Percentiles rank a stretch among this genome's conserved stretches.
Evolutionary conservation across 2,329 filamentous ascomycete species (phyloP).

Genomic region (Myriangium duriaei): DNA sequence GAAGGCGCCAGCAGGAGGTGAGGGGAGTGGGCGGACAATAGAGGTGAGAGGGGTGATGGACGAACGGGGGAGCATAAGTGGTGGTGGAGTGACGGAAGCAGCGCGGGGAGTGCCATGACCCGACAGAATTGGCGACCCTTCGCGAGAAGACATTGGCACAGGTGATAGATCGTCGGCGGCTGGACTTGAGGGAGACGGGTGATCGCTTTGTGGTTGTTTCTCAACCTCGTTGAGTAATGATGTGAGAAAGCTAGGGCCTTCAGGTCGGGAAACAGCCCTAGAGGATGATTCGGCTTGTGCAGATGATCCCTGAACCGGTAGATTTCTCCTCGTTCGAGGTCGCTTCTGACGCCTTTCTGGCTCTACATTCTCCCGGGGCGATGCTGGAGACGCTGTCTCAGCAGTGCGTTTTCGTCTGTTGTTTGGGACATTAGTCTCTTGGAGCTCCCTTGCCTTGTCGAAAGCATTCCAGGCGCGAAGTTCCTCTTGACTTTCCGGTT

Average conservation of each 20-base stretch:
- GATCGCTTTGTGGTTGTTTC: slow-evolving; percentile 25
- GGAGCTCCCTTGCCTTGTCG: slow-evolving; percentile 65
- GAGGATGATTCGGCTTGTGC: slow-evolving; percentile 25
- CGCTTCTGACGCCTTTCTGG: slow-evolving; percentile 78
- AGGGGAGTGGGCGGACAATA: slow-evolving; percentile 59
- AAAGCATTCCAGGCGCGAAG: slow-evolving; percentile 80
- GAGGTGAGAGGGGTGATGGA: slow-evolving; percentile 58
- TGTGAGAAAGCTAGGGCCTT: slow-evolving; percentile 67
- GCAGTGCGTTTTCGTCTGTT: slow-evolving; percentile 67
- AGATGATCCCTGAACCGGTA: slow-evolving; percentile 33
- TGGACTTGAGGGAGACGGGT: slow-evolving; percentile 15
- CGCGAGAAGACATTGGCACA: slow-evolving; percentile 47
- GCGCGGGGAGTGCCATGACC: slow-evolving; percentile 55
- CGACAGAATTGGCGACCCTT: slow-evolving; percentile 51
- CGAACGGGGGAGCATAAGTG: slow-evolving; percentile 45
- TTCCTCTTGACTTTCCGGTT: slow-evolving; percentile 55
- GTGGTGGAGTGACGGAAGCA: slow-evolving; percentile 57
- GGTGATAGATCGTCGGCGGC: slow-evolving; percentile 25
- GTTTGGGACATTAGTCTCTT: slow-evolving; percentile 37
- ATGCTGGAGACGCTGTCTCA: slow-evolving; percentile 55
- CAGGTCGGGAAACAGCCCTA: slow-evolving; percentile 22
- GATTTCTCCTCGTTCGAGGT: slow-evolving; percentile 62
- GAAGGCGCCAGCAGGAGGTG: slow-evolving; percentile 32
- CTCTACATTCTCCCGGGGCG: slow-evolving; percentile 43
- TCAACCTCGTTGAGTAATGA: slow-evolving; percentile 84